Percentiles rank a stretch among this genome's conserved stretches.
Evolutionary conservation across 768 basidiomycete species (phyloP).

Genomic region (Russula ochroleuca): DNA sequence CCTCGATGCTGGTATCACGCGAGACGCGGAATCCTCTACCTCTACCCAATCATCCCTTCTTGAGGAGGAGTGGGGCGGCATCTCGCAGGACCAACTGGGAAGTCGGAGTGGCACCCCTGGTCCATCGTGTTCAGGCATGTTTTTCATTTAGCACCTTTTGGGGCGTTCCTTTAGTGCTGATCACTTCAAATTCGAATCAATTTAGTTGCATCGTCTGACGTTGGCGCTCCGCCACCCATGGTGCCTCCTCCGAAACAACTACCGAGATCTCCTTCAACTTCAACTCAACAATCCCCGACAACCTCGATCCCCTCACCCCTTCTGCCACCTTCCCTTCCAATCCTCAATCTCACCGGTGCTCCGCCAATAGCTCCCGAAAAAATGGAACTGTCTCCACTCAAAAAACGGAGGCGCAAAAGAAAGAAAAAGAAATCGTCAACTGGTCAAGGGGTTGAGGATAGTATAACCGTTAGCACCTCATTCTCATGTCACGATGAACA

Average conservation of each 20-base stretch:
- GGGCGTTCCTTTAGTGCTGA: background rate
- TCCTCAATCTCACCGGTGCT: constrained; percentile 23
- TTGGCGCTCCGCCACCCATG: background rate
- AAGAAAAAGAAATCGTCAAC: constrained; percentile 21
- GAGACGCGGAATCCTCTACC: background rate
- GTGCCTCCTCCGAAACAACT: background rate
- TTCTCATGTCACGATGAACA: constrained; percentile 3
- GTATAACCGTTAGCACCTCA: background rate
- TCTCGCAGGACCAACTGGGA: background rate
- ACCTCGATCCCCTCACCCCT: background rate
- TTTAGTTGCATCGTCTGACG: background rate
- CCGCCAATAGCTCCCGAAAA: constrained; percentile 6
- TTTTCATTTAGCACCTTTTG: background rate
- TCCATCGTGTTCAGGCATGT: constrained; percentile 9
- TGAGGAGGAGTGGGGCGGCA: constrained; percentile 4
- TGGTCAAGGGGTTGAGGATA: background rate
- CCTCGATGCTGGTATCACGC: background rate
- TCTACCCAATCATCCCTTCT: background rate
- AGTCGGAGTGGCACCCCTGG: background rate
- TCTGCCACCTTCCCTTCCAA: background rate
- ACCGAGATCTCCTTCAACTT: background rate
- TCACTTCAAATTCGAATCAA: background rate
- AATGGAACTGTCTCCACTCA: background rate
- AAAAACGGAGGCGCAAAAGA: constrained; percentile 18
- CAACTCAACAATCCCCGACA: background rate